Percentiles rank a stretch among this genome's conserved stretches.
Evolutionary conservation across 495 filamentous ascomycete genomes (phyloP).

Genomic region (Talaromyces nanjingensis): DNA sequence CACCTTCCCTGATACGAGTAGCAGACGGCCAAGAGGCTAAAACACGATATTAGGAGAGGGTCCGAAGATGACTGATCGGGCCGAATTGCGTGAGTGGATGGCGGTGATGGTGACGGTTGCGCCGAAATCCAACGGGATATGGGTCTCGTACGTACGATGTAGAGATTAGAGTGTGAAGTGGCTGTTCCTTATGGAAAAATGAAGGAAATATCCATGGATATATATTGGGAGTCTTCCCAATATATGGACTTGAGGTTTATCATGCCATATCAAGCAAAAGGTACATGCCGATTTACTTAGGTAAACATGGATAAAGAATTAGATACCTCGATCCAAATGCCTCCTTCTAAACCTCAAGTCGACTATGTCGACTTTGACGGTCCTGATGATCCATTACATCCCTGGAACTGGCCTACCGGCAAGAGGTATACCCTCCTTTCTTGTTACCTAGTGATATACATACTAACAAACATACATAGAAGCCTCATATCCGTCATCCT

Average conservation of each 20-base stretch:
- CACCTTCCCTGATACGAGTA: neutral
- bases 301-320: neutral
- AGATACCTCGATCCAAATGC: neutral
- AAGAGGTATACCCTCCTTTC: constrained; percentile 9
- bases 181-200: neutral
- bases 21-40: neutral
- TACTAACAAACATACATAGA: neutral
- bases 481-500: constrained; percentile 10
- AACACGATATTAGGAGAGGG: neutral
- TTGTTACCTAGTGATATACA: too few relatives aligned
- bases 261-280: neutral
- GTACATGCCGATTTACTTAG: neutral
- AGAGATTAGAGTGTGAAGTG: neutral
- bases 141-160: neutral
- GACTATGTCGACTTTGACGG: constrained; percentile 15
- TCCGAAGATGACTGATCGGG: neutral
- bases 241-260: neutral
- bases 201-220: neutral
- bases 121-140: neutral
- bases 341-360: neutral
- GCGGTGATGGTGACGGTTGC: neutral
- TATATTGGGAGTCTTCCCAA: neutral
- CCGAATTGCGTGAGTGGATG: neutral
- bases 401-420: constrained; percentile 12
- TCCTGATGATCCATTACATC: constrained; percentile 13